Conservation (phyloP, 176 grass and related monocot genomes). For the Bonia amplexicaulis region DNA sequence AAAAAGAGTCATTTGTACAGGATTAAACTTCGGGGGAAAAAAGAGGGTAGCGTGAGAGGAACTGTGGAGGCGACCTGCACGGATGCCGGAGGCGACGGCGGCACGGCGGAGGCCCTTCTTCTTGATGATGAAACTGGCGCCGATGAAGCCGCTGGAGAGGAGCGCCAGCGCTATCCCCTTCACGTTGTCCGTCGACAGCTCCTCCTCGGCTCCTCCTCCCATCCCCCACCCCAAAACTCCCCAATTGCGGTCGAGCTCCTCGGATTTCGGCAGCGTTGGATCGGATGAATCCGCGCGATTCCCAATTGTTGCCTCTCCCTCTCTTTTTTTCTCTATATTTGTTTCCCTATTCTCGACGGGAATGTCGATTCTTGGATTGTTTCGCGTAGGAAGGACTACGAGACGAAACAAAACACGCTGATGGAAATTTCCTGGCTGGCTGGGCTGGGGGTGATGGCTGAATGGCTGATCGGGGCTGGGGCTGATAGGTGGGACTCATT, state of each 20-base stretch:
- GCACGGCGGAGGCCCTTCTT: slow-evolving; percentile 90
- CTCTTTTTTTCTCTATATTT: not conserved
- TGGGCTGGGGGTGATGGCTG: no score
- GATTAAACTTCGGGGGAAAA: not conserved
- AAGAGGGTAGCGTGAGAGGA: not conserved
- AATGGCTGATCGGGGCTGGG: no score
- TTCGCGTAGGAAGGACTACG: slow-evolving; percentile 3
- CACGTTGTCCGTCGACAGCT: slow-evolving; percentile 76
- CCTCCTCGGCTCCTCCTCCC: slow-evolving; percentile 21
- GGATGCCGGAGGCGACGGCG: slow-evolving; percentile 71
- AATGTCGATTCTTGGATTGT: slow-evolving; percentile 2
- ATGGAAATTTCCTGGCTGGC: no score
- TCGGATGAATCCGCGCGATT: not conserved
- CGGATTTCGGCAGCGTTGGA: slow-evolving; percentile 4
- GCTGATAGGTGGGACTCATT: no score
- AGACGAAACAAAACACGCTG: not conserved
- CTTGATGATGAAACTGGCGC: slow-evolving; percentile 98
- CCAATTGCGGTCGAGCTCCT: not conserved
- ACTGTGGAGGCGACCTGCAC: slow-evolving; percentile 48
- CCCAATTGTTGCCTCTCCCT: not conserved
- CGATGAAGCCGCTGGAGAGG: slow-evolving; percentile 88
- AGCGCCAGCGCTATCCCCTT: slow-evolving; percentile 82
- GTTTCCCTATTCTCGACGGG: not conserved
- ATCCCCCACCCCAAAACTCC: slow-evolving; percentile 3
- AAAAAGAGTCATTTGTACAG: not conserved